A percentile compares a stretch with the other conserved stretches of the same genome.
Evolutionary conservation across 176 grass and related monocot genomes (phyloP).

Genomic region (Metroxylon sagu): DNA sequence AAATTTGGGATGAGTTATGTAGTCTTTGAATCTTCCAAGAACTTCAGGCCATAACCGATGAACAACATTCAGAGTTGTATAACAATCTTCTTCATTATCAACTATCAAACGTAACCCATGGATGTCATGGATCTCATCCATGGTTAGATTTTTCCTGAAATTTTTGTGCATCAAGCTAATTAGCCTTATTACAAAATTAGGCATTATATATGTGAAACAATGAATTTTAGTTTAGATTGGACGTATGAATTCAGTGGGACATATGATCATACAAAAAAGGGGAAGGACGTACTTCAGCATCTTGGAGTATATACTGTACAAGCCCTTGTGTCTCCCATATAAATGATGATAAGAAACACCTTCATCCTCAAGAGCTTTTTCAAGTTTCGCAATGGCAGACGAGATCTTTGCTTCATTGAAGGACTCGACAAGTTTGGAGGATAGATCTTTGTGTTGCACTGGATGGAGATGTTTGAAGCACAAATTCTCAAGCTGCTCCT

Average conservation of each 20-base stretch:
- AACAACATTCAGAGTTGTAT: constrained; percentile 56
- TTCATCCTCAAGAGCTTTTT: constrained; percentile 16
- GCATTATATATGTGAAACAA: too few relatives aligned
- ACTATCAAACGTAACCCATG: constrained; percentile 83
- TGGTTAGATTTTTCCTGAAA: constrained; percentile 69
- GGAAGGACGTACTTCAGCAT: constrained; percentile 23
- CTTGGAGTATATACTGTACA: constrained; percentile 45
- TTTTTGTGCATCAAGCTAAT: not conserved
- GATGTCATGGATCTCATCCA: constrained; percentile 85
- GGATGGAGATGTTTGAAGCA: constrained; percentile 52
- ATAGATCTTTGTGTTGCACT: constrained; percentile 36
- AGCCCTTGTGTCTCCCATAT: constrained; percentile 41
- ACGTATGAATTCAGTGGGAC: too few relatives aligned
- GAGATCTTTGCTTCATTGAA: constrained; percentile 14
- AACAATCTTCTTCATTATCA: constrained; percentile 79
- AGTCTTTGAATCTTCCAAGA: constrained; percentile 72
- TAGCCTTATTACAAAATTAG: not conserved
- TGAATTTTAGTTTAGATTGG: too few relatives aligned
- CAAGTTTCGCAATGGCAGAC: constrained; percentile 6
- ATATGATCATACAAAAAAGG: not conserved
- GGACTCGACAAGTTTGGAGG: constrained; percentile 6
- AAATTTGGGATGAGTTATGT: constrained; percentile 62
- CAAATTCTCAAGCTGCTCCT: constrained; percentile 52
- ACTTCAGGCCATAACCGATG: constrained; percentile 66
- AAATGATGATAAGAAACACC: constrained; percentile 11